Evolutionary conservation across 176 grass and related monocot genomes (phyloP).

Genomic region (Thinopyrum elongatum): DNA sequence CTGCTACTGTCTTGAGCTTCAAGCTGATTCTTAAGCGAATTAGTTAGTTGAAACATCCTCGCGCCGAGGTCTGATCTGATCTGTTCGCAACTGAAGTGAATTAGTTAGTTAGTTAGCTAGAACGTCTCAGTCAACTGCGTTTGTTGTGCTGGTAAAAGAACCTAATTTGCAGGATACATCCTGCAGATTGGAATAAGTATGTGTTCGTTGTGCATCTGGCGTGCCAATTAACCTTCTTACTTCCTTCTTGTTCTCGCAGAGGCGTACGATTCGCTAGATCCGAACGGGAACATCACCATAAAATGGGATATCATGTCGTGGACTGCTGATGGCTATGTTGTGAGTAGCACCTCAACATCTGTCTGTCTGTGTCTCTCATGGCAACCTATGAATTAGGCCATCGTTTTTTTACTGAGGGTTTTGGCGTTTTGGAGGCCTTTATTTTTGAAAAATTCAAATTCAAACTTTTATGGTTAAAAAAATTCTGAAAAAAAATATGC

Average conservation of each 20-base stretch:
- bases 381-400: neutral
- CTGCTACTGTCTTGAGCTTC: no score
- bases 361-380: conserved; percentile 1
- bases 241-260: conserved; percentile 35
- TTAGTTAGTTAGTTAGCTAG: neutral
- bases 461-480: no score
- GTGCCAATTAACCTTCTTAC: neutral
- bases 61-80: neutral
- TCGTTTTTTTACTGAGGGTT: no score
- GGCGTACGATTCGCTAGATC: conserved; percentile 85
- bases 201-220: neutral
- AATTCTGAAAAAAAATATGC: no score
- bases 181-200: neutral
- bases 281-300: conserved; percentile 84
- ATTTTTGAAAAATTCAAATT: no score
- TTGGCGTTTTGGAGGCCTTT: no score
- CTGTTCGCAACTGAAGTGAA: neutral
- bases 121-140: no score
- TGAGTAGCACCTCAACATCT: conserved; percentile 49
- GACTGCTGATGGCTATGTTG: conserved; percentile 91
- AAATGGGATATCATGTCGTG: conserved; percentile 89
- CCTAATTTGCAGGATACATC: neutral
- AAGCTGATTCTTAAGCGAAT: neutral
- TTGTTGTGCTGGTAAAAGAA: neutral
- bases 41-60: neutral